Conservation (phyloP, 2,329 filamentous ascomycete species). For the Bipolaris bicolor region DNA sequence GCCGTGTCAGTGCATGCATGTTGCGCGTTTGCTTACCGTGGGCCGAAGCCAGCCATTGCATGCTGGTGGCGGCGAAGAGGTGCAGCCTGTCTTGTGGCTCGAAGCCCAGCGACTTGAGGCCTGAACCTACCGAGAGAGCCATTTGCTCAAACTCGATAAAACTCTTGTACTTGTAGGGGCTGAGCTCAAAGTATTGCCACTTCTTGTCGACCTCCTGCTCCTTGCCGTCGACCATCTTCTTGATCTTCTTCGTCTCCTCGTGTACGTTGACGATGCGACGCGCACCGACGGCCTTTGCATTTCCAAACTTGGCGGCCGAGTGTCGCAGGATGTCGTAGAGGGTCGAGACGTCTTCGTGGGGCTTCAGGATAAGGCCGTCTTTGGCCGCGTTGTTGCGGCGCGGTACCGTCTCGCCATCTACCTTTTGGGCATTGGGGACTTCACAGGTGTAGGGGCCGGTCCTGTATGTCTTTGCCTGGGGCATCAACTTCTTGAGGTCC, state of each 20-base stretch:
- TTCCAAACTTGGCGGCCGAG: conserved; percentile 64
- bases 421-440: conserved; percentile 68
- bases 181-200: conserved; percentile 89
- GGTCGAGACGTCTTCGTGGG: conserved; percentile 73
- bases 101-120: conserved; percentile 76
- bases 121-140: conserved; percentile 72
- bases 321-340: conserved; percentile 79
- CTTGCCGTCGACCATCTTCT: conserved; percentile 84
- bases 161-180: conserved; percentile 75
- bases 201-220: conserved; percentile 84
- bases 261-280: conserved; percentile 79
- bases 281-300: conserved; percentile 64
- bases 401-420: conserved; percentile 83
- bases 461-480: conserved; percentile 59
- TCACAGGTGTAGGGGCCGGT: conserved; percentile 79
- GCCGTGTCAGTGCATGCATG: not conserved
- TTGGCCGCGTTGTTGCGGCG: conserved; percentile 75
- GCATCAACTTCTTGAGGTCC: conserved; percentile 56
- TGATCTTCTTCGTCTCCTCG: conserved; percentile 84
- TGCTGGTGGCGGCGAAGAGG: conserved; percentile 80
- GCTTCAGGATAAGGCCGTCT: conserved; percentile 70
- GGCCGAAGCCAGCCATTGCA: conserved; percentile 83
- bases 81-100: conserved; percentile 72
- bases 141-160: conserved; percentile 80
- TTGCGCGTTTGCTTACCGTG: conserved; percentile 60